Evolutionary conservation across 139 green algal genomes (phyloP), one percentile per base, ranked within the genome.

Genomic region (Eudorina sp.): DNA sequence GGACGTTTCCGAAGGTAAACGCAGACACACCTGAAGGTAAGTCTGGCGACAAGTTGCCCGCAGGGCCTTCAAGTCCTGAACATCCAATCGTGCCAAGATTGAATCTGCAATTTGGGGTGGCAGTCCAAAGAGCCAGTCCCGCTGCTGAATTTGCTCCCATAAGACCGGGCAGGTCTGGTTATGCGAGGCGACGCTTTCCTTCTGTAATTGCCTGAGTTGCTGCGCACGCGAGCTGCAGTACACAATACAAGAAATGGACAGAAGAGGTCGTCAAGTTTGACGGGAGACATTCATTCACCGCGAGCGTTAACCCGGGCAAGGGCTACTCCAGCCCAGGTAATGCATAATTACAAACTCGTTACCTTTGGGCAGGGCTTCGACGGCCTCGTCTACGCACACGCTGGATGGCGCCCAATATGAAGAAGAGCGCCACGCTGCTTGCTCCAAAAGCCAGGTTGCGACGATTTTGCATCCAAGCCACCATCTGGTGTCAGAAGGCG

Each of bases 61-160:
- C 68, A 88, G 36, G 16, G 68, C 83, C 16, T 88, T 81, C 21
- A 88, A 40, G 53, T 88, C 83, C 38, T 53, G 29, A 31, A 46
- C 21, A 6, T 88, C 83, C 8, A 88, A 45, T 2, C 36, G 25
- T 0, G 48, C 68, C 31, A 88, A 14, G 13, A 88, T 88, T 4
- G 68, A 40, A 53, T 88, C 83, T 2, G 83, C 83, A 9, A 88
- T 81, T 45, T 88, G 83, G 6, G 83, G 83, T 8, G 83, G 83
- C 0, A 88, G 68, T 2, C 83, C 83, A 34, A 88, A 81, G 11
- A 88, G 83, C 83, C 83, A 88, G 83, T 88, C 68, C 6, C 83
- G 46, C 38, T 88, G 83, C 38, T 88, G 83, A 2, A 88, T 68
- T 51, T 87, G 81, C 45, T 87, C 23, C 81, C 81, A 87, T 16